Base-by-base conservation (phyloP, 1,284 basidiomycete genomes). In the Ustilago curta region DNA sequence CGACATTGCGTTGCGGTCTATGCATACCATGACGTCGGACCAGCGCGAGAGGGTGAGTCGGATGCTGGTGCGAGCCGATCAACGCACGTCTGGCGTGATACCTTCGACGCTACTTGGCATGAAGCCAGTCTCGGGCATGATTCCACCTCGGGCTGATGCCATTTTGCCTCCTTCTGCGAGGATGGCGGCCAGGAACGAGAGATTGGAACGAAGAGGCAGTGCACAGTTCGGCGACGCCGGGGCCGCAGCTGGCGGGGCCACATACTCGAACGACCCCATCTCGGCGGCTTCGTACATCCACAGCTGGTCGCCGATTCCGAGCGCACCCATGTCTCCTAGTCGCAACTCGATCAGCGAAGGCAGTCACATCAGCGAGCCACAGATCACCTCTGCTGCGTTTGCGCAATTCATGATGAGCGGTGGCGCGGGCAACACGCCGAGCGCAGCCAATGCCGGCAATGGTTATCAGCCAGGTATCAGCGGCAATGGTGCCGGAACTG, bases 11-110 rank as follows among this genome's bases (percentile, higher is more conserved):
- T n/a, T 70, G 31, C 54, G 76, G 7, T 67, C 70, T 32, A 69
- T 77, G 62, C 71, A 71, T 18, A 70, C 66, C 21, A 70, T 77
- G 70, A 70, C 58, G 21, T 70, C 70, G 43, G 66, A 77, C 16
- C 75, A 77, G 55, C 70, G 71, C 51, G 75, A 77, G 48, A 53
- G 75, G 8, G 70, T 77, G 8, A 74, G 62, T 48, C 70, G 62
- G 7, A 68, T 80, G 62, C 65, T 78, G 49, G 63, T 70, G 12
- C 58, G 70, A 6, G 66, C 55, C 1, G 69, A 66, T 18, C 58
- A 62, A 25, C 60, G 64, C 52, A 53, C 58, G 50, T 55, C 67
- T n/a, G 63, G 61, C 12, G 51, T 65, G 1, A 32, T 61, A 16
- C 59, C 71, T 37, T 40, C 66, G 29, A 45, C 64, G 1, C 8